phyloP scores from a whole-genome alignment of 805 yeast species.

The Lipomyces starkeyi region DNA sequence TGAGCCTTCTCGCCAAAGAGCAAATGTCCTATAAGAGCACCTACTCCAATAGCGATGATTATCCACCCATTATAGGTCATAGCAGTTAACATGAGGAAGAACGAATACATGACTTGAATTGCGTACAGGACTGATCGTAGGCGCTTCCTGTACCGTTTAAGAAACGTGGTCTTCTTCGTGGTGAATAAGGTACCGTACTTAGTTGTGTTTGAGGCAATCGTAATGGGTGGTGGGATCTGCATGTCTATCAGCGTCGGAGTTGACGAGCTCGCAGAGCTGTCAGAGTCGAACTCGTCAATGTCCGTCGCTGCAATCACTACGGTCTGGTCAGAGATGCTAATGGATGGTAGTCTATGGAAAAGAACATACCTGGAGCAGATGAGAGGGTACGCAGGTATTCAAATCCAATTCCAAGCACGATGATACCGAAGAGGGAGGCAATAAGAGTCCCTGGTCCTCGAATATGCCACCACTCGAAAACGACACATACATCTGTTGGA shows the following conservation, averaged over 20 bases:
- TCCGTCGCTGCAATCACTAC: neutral
- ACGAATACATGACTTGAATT: constrained; percentile 70
- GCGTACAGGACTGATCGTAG: constrained; percentile 55
- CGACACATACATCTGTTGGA: constrained; percentile 70
- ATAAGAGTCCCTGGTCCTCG: constrained; percentile 57
- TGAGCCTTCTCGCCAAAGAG: neutral
- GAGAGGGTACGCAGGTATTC: constrained; percentile 56
- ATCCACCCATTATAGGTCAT: constrained; percentile 65
- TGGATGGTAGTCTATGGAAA: neutral
- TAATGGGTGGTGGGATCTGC: neutral
- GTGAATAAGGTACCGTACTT: neutral
- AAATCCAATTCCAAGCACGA: constrained; percentile 59
- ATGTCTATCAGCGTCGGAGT: neutral
- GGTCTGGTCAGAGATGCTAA: neutral
- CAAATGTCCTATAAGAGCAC: constrained; percentile 68
- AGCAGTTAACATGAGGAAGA: constrained; percentile 47
- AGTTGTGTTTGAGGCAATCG: neutral
- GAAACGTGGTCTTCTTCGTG: neutral
- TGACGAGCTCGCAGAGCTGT: neutral
- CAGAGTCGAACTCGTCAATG: neutral
- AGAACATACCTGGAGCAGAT: constrained; percentile 3
- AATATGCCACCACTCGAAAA: constrained; percentile 82
- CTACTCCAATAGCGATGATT: constrained; percentile 72
- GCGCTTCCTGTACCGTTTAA: constrained; percentile 3
- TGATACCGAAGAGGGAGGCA: constrained; percentile 57